Conservation (phyloP, 2,329 filamentous ascomycete species). For the Exophiala oligosperma region DNA sequence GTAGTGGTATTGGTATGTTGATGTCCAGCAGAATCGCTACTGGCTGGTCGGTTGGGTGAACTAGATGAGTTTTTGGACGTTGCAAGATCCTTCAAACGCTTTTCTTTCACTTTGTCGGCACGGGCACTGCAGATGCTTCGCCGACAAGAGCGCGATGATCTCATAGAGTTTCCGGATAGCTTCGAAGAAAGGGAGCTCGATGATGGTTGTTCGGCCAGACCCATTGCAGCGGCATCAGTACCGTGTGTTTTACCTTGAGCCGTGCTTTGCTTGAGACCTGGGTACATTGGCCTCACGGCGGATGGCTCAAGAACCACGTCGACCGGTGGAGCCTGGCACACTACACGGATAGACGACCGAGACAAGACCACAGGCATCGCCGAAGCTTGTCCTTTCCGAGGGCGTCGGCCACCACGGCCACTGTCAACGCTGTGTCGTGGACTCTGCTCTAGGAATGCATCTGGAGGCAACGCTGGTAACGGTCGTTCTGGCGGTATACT, state of each 20-base stretch:
- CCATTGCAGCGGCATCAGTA: background rate
- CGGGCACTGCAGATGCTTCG: conserved; percentile 11
- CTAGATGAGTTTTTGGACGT: conserved; percentile 1
- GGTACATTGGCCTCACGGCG: background rate
- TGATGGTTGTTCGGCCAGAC: background rate
- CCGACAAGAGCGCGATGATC: conserved; percentile 4
- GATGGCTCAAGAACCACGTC: background rate
- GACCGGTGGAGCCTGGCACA: background rate
- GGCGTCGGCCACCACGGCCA: background rate
- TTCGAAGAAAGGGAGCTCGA: background rate
- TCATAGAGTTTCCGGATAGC: background rate
- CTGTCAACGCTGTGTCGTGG: background rate
- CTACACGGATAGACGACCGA: background rate
- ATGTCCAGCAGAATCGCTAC: background rate
- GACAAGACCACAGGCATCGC: background rate
- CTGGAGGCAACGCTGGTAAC: conserved; percentile 20
- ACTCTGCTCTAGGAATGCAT: background rate
- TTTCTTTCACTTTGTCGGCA: conserved; percentile 18
- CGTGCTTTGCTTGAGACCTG: background rate
- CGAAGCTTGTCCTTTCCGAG: background rate
- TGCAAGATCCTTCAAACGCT: conserved; percentile 16
- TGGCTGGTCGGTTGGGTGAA: conserved; percentile 1
- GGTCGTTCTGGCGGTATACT: conserved; percentile 23
- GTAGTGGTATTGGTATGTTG: background rate
- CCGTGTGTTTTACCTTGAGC: background rate